Percentiles rank a stretch among this genome's conserved stretches.
phyloP scores from a whole-genome alignment of 345 rosid species.

The Hypericum perforatum region DNA sequence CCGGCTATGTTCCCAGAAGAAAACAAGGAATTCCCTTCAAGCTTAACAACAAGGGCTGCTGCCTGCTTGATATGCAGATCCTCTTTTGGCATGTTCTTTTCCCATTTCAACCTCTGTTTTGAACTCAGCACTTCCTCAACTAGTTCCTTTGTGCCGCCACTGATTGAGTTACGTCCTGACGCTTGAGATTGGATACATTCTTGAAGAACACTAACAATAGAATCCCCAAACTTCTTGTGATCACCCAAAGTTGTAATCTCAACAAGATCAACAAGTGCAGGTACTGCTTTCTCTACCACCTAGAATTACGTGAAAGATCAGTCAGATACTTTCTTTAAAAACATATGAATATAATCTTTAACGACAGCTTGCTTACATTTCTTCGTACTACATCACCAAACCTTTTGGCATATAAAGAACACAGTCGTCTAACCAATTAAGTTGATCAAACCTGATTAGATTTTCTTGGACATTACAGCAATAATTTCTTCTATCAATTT shows the following conservation, averaged over 20 bases:
- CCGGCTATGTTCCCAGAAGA: conserved; percentile 88
- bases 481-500: too few species aligned
- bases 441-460: too few species aligned
- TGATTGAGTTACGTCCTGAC: conserved; percentile 32
- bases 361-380: too few species aligned
- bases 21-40: conserved; percentile 94
- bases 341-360: not conserved
- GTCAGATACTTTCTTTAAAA: not conserved
- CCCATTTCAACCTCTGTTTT: conserved; percentile 78
- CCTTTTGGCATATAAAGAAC: too few species aligned
- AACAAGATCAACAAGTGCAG: conserved; percentile 78
- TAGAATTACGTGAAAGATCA: conserved; percentile 15
- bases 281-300: conserved; percentile 68
- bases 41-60: conserved; percentile 83
- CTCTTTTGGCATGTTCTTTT: conserved; percentile 88
- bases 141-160: conserved; percentile 50
- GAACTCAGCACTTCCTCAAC: conserved; percentile 65
- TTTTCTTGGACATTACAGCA: too few species aligned
- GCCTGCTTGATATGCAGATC: conserved; percentile 99
- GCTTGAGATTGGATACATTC: conserved; percentile 67
- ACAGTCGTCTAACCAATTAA: too few species aligned
- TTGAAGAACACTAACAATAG: conserved; percentile 65
- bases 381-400: too few species aligned
- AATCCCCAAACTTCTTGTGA: conserved; percentile 86
- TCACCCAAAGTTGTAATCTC: conserved; percentile 80